Evolutionary conservation across 306 rosid species (phyloP), one percentile per base, ranked within the genome.

Genomic region (Cicer chorassanicum): DNA sequence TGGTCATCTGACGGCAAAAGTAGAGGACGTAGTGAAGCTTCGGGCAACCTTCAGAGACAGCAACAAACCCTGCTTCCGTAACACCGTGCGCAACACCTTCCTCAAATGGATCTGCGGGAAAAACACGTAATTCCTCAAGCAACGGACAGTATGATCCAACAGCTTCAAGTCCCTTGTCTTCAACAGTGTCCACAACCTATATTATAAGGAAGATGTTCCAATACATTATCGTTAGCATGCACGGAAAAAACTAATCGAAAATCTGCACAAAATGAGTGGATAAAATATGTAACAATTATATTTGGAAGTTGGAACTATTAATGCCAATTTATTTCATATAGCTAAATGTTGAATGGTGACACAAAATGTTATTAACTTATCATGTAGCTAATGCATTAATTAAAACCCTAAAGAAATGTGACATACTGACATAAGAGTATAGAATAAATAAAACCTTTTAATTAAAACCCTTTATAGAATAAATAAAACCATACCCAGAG

Each of bases 91-190:
- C 78, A 61, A 77, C 57, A 51, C 82, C 92, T 49, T 86, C 86
- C 9, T 83, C 94, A 73, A 51, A 84, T 7, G 92, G 94, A 76
- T 88, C 89, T 6, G 84, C 75, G 15, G 98, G 98, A 74, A 88
- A 90, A 70, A 92, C 96, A 34, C 96, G 92, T 56, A 92, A 90
- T 60, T 92, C 98, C 90, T 92, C 96, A 9, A 92, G 92, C 78
- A 88, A 64, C 64, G 97, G 96, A 82, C 97, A 90, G 49, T 83
- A 64, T 16, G 79, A 69, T 75, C 98, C 96, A 21, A 90, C 92
- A 7, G 97, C 97, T 77, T 88, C 89, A 53, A 89, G 83, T 64
- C 97, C 97, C 81, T 82, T 88, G 84, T 92, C 98, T 81, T 87
- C 92, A 45, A 92, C 89, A 1, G 92, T 87, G 84, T 92, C 98